Base-by-base conservation (phyloP, 495 filamentous ascomycete genomes). In the Talaromyces trachyspermus region DNA sequence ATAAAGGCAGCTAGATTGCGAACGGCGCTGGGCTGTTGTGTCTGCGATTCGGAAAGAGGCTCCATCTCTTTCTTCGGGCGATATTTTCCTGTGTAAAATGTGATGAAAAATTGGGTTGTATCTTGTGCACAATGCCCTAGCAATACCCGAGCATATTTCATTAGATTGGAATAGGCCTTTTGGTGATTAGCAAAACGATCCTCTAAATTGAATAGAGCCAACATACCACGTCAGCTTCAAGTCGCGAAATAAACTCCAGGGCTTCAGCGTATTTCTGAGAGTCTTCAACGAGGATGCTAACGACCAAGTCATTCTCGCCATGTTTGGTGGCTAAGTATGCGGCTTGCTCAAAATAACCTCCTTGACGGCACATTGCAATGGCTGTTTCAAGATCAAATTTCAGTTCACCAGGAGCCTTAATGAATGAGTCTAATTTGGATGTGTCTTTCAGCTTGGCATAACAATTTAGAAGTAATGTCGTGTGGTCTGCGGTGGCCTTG, bases 381-480 rank as follows among this genome's bases (percentile, higher is more conserved):
- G 94, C 94, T 5, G 94, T 98, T 50, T 97, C 92, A 6, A 97
- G 71, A 65, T 98, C 92, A 62, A 98, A 97, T 54, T 92, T 96
- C 26, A 95, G 76, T 56, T 96, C 91, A 2, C 88, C 90, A 2
- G 89, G 88, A 35, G 89, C 89, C 59, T 94, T 94, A 63, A 98
- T 98, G 53, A 98, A 98, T 43, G 85, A 84, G 54, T 97, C 90
- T 12, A 98, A 74, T 64, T 98, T 98, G 29, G 84, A 81, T 6
- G 95, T 90, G 58, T 98, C 90, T 57, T 97, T 96, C 4, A 95
- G 68, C 58, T 98, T 98, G 0, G 92, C 92, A 58, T 98, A 98
- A 69, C 92, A 98, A 61, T 97, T 98, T 15, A 98, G 67, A 14
- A 98, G 69, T 22, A 98, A 72, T 0, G 90, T 98, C 1, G 92